Evolutionary conservation across 306 rosid species (phyloP).

Genomic region (Prunus salicina): DNA sequence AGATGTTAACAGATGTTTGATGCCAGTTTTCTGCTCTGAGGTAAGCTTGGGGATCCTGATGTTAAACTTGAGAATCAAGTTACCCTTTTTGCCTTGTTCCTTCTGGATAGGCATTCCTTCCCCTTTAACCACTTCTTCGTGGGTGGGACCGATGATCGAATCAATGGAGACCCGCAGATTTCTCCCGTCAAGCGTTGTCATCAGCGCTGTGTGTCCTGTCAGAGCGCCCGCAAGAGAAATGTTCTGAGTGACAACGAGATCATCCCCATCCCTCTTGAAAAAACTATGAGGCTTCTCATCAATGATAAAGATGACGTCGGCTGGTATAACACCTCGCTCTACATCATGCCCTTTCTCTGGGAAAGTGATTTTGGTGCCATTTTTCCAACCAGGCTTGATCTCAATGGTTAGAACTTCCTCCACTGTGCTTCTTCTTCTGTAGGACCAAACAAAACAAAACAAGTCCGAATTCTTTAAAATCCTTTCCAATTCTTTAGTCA

Average conservation of each 20-base stretch:
- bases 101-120: constrained; percentile 94
- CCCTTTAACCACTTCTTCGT: constrained; percentile 79
- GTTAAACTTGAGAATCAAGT: constrained; percentile 77
- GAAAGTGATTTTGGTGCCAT: constrained; percentile 81
- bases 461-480: not conserved
- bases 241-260: constrained; percentile 67
- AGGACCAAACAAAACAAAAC: too few relatives aligned
- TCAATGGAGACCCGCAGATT: constrained; percentile 45
- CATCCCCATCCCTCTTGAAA: constrained; percentile 84
- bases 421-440: constrained; percentile 59
- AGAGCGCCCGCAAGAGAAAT: constrained; percentile 80
- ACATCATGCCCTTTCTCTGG: constrained; percentile 76
- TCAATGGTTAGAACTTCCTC: constrained; percentile 81
- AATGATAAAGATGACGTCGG: constrained; percentile 72
- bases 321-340: constrained; percentile 65
- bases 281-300: constrained; percentile 76
- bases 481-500: not conserved
- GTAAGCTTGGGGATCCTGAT: constrained; percentile 80
- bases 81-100: constrained; percentile 72
- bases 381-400: constrained; percentile 96
- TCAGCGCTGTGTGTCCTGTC: constrained; percentile 59
- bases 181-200: constrained; percentile 71
- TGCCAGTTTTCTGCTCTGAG: constrained; percentile 62
- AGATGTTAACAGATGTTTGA: constrained; percentile 52
- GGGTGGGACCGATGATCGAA: constrained; percentile 53